phyloP scores from a whole-genome alignment of 805 yeast species.

The Monosporozyma aerobia region DNA sequence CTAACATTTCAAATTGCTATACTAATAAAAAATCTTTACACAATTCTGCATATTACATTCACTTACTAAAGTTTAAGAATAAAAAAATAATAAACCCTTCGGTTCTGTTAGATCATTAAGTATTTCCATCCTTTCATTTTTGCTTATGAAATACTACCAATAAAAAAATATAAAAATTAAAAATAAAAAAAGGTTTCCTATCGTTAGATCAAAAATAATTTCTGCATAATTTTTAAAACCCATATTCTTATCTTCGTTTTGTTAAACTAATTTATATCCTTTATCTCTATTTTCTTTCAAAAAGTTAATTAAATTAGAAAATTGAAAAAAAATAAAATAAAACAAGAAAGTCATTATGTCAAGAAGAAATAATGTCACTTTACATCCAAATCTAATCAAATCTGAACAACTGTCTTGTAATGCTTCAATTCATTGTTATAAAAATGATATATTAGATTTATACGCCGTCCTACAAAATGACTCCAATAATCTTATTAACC shows the following conservation, averaged over 20 bases:
- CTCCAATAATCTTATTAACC: conserved; percentile 19
- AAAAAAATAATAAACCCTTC: no score
- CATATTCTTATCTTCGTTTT: not conserved
- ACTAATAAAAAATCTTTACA: no score
- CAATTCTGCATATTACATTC: no score
- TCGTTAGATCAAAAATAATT: no score
- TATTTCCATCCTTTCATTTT: no score
- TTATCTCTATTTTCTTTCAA: not conserved
- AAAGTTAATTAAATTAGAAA: not conserved
- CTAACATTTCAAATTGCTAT: no score
- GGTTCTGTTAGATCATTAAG: no score
- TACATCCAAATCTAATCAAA: conserved; percentile 37
- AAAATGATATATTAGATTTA: conserved; percentile 33
- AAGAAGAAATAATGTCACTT: conserved; percentile 11
- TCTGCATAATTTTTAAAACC: not conserved
- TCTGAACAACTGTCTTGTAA: conserved; percentile 38
- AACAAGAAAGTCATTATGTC: not conserved
- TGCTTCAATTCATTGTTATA: conserved; percentile 34
- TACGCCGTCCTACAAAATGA: conserved; percentile 32
- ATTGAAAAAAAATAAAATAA: not conserved
- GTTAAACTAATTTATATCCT: not conserved
- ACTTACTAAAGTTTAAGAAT: no score
- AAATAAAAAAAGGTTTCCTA: no score
- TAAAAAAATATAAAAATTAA: no score
- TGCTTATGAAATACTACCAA: not conserved